phyloP scores from a whole-genome alignment of 2,329 filamentous ascomycete species.

The Aspergillus sp. region DNA sequence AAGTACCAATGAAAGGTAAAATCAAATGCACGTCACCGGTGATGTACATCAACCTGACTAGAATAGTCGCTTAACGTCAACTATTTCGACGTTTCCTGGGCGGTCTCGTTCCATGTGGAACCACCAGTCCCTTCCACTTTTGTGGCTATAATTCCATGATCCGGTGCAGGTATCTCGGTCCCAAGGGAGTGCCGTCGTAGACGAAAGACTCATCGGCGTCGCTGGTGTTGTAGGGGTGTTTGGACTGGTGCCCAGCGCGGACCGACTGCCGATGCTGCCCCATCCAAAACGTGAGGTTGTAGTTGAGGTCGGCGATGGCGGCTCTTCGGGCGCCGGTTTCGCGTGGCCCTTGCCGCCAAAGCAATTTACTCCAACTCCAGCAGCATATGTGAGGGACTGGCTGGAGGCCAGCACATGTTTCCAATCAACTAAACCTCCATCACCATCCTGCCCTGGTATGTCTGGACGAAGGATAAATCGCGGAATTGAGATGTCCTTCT shows the following conservation, averaged over 20 bases:
- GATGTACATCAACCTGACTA: slow-evolving; percentile 18
- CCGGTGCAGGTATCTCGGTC: slow-evolving; percentile 47
- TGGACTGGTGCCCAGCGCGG: slow-evolving; percentile 31
- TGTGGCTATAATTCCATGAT: slow-evolving; percentile 45
- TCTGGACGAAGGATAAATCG: slow-evolving; percentile 46
- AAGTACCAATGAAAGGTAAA: neutral
- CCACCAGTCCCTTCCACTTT: slow-evolving; percentile 47
- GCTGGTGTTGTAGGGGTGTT: slow-evolving; percentile 34
- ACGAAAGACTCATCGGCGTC: slow-evolving; percentile 34
- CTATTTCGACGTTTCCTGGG: slow-evolving; percentile 33
- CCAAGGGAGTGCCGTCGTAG: slow-evolving; percentile 37
- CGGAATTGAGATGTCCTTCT: slow-evolving; percentile 36
- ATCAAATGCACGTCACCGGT: neutral
- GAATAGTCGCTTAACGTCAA: slow-evolving; percentile 38
- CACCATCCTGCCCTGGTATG: slow-evolving; percentile 43
- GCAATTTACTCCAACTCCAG: slow-evolving; percentile 36
- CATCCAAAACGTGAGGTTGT: slow-evolving; percentile 37
- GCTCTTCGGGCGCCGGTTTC: slow-evolving; percentile 31
- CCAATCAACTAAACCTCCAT: slow-evolving; percentile 49
- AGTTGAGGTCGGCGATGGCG: slow-evolving; percentile 35
- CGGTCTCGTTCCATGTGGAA: slow-evolving; percentile 48
- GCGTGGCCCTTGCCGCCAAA: slow-evolving; percentile 29
- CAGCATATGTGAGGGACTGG: slow-evolving; percentile 41
- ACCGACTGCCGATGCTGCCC: slow-evolving; percentile 37
- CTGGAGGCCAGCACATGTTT: slow-evolving; percentile 46